Base-by-base conservation (phyloP, 2,329 filamentous ascomycete species). In the Periglandula ipomoeae region DNA sequence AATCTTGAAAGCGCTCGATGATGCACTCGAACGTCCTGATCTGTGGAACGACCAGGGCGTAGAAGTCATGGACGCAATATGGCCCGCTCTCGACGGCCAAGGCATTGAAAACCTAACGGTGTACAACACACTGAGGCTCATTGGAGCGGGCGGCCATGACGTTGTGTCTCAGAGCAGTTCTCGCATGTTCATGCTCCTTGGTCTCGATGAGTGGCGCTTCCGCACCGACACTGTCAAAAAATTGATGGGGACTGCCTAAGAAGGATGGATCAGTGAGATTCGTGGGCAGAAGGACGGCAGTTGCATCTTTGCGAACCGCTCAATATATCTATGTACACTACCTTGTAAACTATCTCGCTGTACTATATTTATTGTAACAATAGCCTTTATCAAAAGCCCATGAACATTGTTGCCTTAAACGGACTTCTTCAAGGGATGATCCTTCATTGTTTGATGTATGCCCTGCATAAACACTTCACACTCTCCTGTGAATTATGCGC, bases 201-300 rank as follows among this genome's bases (percentile, higher is more conserved):
- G 67, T 4, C 57, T 59, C 32, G 57, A 66, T 1, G 67, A 70
- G 51, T 67, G 65, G 65, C 51, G 44, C 7, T 38, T 51, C 40
- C 60, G 66, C 4, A 52, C 62, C 3, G 46, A 44, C 6, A 44
- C 56, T 20, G 58, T 66, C 3, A 53, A 51, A 8, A 46, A 32
- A 3, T 32, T 64, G 20, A 34, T 48, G 4, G 17, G 26, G 38
- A 22, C 9, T 7, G 38, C 11, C 62, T 30, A 19, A 32, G 13
- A n/a, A n/a, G n/a, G n/a, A n/a, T n/a, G n/a, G n/a, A n/a, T n/a
- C n/a, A n/a, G n/a, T n/a, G n/a, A n/a, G n/a, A n/a, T n/a, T n/a
- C n/a, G n/a, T n/a, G n/a, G n/a, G n/a, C n/a, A n/a, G n/a, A n/a
- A n/a, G n/a, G n/a, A n/a, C n/a, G n/a, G n/a, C n/a, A n/a, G n/a